These are phyloP conservation scores for Alternaria postmessia DNA, from an alignment of 2,329 filamentous ascomycete species.

Conservation along the genomic window DNA sequence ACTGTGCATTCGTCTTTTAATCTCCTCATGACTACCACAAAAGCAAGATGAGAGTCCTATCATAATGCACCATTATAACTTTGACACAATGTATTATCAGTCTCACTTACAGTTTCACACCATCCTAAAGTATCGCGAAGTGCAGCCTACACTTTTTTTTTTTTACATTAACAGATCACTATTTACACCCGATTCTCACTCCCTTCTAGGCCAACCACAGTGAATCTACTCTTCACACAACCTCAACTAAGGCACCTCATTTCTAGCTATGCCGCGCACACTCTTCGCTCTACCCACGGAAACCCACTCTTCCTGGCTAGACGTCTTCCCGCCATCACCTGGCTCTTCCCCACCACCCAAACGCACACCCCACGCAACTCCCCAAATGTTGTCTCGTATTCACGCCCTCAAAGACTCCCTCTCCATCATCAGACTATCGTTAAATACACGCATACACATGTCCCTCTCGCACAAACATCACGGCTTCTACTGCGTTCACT, in stretches of 20 bases:
- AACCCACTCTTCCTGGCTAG: slow-evolving; percentile 3
- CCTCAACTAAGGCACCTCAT: not conserved
- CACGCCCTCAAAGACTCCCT: not conserved
- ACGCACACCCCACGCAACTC: not conserved
- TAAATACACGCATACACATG: not conserved
- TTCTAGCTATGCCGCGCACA: not conserved
- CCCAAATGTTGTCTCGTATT: not conserved
- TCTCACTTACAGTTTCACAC: not conserved
- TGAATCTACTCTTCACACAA: not conserved
- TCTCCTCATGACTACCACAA: not conserved
- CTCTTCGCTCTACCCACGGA: not conserved
- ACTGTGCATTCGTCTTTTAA: not conserved
- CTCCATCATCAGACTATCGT: not conserved
- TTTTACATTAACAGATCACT: not conserved
- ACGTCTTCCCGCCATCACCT: not conserved
- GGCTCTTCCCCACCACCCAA: not conserved
- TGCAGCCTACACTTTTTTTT: not conserved
- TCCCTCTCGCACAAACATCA: not conserved
- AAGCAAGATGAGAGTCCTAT: not conserved
- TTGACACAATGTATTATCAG: not conserved
- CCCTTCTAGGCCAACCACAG: not conserved
- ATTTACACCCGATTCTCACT: too few relatives aligned
- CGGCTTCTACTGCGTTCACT: not conserved
- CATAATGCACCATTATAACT: not conserved
- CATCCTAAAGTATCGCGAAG: not conserved